Base-by-base conservation (phyloP, 2,329 filamentous ascomycete genomes). In the Aspergillus eucalypticola region DNA sequence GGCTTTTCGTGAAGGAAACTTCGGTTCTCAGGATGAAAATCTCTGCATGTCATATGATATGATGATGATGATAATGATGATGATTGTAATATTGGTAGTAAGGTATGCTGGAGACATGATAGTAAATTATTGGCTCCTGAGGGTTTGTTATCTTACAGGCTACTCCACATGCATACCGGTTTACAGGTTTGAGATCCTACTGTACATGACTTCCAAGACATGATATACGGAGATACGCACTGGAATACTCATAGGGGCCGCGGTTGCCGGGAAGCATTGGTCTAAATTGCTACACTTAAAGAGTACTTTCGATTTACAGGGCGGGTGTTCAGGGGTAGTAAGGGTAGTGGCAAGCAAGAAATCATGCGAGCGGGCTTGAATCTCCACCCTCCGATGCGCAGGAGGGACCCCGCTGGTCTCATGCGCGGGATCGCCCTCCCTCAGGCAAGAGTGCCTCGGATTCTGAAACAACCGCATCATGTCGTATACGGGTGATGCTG, bases 401-500 rank as follows among this genome's bases (percentile, higher is more conserved):
- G 32, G 53, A 39, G 41, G 50, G 25, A 29, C 27, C 49, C 50
- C 39, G 15, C 50, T 35, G 29, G 19, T 44, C 38, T 46, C 41
- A 29, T 50, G 51, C 53, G 51, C 51, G 51, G 51, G 29, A 19
- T 50, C 35, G 54, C 50, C 57, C 51, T 54, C 44, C 32, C 23
- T 21, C 13, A 42, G 50, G 15, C 44, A 49, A 41, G 42, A 54
- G 38, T 44, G 57, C 19, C 49, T 54, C 46, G 46, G 46, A 15
- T 49, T 50, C 21, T 55, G 35, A 46, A 60, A 60, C 52, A 27
- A 55, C 46, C 58, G 42, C 44, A 60, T 54, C 44, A 44, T 42
- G 56, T 51, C 53, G 42, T 50, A 53, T 56, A 60, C 49, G 56
- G 48, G 56, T 23, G 53, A 60, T 56, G 46, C 53, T 35, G 39